Conservation (phyloP, 2,329 filamentous ascomycete genomes). For the Lasiodiplodia hormozganensis region DNA sequence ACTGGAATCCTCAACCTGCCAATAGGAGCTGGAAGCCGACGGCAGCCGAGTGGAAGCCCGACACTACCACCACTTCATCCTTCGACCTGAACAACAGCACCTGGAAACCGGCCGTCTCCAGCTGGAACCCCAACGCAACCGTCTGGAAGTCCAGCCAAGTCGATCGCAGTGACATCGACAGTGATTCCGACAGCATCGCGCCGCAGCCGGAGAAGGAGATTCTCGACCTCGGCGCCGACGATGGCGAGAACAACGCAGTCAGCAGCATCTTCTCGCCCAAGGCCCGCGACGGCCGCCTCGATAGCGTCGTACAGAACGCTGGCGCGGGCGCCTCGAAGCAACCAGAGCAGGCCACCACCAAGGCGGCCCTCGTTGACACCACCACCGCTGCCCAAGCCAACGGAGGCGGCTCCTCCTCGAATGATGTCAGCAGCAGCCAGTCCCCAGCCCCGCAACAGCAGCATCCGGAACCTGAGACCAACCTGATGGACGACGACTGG, state of each 20-base stretch:
- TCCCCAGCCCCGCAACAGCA: not conserved
- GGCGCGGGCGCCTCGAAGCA: not conserved
- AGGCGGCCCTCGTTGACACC: not conserved
- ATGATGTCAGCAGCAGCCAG: not conserved
- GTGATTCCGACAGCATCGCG: constrained; percentile 4
- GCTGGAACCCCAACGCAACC: not conserved
- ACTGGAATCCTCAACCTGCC: not conserved
- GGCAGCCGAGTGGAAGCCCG: not conserved
- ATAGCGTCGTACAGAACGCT: not conserved
- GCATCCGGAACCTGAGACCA: not conserved
- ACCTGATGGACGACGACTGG: constrained; percentile 22
- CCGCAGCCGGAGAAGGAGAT: constrained; percentile 18
- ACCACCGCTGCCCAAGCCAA: not conserved
- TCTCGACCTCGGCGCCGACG: constrained; percentile 11
- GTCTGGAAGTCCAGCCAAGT: not conserved
- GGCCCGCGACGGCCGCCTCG: not conserved
- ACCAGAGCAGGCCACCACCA: too few species aligned
- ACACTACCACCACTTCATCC: not conserved
- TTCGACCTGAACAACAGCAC: not conserved
- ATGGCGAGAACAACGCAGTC: constrained; percentile 1
- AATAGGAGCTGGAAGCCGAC: constrained; percentile 2
- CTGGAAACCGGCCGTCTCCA: not conserved
- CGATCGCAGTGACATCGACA: constrained; percentile 3
- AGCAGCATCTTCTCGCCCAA: constrained; percentile 5
- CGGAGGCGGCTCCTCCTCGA: not conserved